A percentile compares a stretch with the other conserved stretches of the same genome.
These are phyloP conservation scores for Rhododendron ovatum DNA, from an alignment of 148 eudicot genomes.

Conservation along the genomic window DNA sequence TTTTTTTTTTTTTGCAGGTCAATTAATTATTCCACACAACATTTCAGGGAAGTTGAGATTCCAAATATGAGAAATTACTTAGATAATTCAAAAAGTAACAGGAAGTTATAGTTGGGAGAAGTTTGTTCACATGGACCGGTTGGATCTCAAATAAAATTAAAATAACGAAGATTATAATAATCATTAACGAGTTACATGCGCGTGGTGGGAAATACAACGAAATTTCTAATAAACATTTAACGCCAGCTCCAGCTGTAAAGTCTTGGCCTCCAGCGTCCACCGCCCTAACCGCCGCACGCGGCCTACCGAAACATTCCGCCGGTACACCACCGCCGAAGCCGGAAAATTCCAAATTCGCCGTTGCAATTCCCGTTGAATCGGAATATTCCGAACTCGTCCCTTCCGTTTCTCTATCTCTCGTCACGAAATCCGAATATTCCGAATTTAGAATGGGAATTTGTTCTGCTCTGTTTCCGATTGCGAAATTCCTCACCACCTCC, in stretches of 20 bases:
- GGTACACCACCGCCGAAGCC: neutral
- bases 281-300: neutral
- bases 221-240: conserved; percentile 1
- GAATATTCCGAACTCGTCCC: conserved; percentile 23
- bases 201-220: conserved; percentile 2
- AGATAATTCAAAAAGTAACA: neutral
- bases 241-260: conserved; percentile 16
- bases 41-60: neutral
- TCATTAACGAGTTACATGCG: conserved; percentile 1
- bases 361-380: neutral
- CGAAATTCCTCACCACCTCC: conserved; percentile 45
- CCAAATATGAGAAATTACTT: neutral
- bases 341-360: conserved; percentile 10
- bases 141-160: conserved; percentile 8
- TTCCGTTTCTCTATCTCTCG: conserved; percentile 13
- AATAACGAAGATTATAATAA: neutral
- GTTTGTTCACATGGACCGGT: conserved; percentile 16
- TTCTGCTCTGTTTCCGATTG: neutral
- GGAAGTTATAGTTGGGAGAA: neutral
- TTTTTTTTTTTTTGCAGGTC: neutral
- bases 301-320: neutral
- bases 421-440: neutral
- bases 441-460: conserved; percentile 5
- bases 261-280: neutral
- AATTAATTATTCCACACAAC: neutral